A percentile compares a stretch with the other conserved stretches of the same genome.
These are phyloP conservation scores for Inosperma sp. DNA, from an alignment of 768 basidiomycete genomes.

Conservation along the genomic window DNA sequence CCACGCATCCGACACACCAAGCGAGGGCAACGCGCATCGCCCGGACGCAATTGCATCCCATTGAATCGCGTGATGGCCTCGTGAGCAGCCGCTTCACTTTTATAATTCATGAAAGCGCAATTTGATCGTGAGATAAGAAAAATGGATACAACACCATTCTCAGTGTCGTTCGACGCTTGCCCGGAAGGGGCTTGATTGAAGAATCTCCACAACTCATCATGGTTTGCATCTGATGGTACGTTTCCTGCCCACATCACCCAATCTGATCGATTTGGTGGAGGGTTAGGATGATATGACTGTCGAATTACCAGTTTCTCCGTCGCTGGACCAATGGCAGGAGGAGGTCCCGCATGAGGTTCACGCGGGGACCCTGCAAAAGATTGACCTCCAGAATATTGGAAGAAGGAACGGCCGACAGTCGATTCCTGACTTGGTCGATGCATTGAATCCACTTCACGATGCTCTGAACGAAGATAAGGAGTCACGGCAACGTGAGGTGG, in stretches of 20 bases:
- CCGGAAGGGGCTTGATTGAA: constrained; percentile 45
- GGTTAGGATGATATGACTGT: constrained; percentile 41
- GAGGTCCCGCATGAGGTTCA: constrained; percentile 12
- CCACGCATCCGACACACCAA: constrained; percentile 80
- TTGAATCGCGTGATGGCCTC: constrained; percentile 71
- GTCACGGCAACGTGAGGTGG: constrained; percentile 30
- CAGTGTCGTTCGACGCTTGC: constrained; percentile 2
- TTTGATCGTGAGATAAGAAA: constrained; percentile 94
- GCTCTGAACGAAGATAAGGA: constrained; percentile 25
- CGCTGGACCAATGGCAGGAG: constrained; percentile 34
- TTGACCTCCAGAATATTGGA: constrained; percentile 7
- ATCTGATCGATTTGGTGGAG: constrained; percentile 71
- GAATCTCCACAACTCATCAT: constrained; percentile 84
- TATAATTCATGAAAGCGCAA: constrained; percentile 92
- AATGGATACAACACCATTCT: constrained; percentile 67
- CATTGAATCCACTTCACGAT: constrained; percentile 21
- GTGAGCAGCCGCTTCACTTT: constrained; percentile 54
- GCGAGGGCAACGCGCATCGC: constrained; percentile 67
- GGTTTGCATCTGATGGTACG: constrained; percentile 74
- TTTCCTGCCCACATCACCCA: constrained; percentile 99
- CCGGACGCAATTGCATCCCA: constrained; percentile 61
- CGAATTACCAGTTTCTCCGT: constrained; percentile 14
- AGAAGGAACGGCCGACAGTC: constrained; percentile 2
- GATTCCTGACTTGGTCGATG: constrained; percentile 1
- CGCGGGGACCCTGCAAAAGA: constrained; percentile 10